These are phyloP conservation scores for Solanum okadae DNA, from an alignment of 257 asterid species.

Conservation along the genomic window DNA sequence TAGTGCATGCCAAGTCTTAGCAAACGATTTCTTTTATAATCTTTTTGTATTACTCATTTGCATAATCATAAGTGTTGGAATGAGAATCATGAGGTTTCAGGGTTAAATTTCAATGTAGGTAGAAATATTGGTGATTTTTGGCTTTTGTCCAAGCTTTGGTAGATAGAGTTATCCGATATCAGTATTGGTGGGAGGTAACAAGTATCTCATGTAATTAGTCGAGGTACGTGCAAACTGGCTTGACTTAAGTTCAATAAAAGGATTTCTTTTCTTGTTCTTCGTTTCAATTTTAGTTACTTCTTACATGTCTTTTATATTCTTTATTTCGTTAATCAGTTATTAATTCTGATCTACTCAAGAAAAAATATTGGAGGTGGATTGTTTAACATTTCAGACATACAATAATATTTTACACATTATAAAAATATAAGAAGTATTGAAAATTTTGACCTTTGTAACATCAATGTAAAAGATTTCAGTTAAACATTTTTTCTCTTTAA, in stretches of 20 bases:
- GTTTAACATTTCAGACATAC: no score
- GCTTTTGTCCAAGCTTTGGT: not conserved
- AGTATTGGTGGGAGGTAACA: not conserved
- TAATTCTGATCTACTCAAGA: no score
- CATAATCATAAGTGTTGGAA: not conserved
- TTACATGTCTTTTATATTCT: not conserved
- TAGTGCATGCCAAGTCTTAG: not conserved
- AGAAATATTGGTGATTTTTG: not conserved
- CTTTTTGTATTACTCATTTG: not conserved
- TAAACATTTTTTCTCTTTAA: no score
- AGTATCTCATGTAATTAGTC: not conserved
- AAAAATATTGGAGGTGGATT: no score
- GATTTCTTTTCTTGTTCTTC: no score
- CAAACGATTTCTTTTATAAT: not conserved
- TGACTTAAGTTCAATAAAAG: not conserved
- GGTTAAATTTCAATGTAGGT: not conserved
- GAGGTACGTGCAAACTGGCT: not conserved
- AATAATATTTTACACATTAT: no score
- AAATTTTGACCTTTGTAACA: no score
- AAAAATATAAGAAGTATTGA: no score
- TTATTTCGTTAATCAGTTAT: no score
- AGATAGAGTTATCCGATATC: not conserved
- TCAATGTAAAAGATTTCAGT: no score
- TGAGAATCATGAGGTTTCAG: not conserved
- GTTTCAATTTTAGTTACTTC: not conserved